Evolutionary conservation across 2,329 filamentous ascomycete species (phyloP).

Genomic region (Eutypa lata): DNA sequence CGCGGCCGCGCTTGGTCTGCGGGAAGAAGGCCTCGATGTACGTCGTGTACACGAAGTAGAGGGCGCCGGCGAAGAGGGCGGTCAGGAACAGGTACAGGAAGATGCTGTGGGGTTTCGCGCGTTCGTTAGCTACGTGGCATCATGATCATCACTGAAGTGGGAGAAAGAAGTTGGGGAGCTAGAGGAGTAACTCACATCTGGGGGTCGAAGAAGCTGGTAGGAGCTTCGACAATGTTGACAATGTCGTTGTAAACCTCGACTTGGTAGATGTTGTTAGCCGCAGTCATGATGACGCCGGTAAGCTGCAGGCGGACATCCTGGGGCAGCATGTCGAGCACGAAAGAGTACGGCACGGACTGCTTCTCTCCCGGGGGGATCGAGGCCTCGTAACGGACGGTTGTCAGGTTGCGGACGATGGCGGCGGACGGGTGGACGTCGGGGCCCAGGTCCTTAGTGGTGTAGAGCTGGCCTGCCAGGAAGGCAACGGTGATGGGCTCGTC

Average conservation of each 20-base stretch:
- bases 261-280: slow-evolving; percentile 68
- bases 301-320: slow-evolving; percentile 82
- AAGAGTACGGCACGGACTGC: slow-evolving; percentile 75
- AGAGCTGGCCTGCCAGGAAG: slow-evolving; percentile 74
- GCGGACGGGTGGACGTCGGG: slow-evolving; percentile 44
- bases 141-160: slow-evolving; percentile 24
- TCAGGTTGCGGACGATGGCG: slow-evolving; percentile 79
- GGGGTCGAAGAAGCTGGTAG: slow-evolving; percentile 88
- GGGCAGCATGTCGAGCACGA: slow-evolving; percentile 87
- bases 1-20: slow-evolving; percentile 69
- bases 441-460: slow-evolving; percentile 51
- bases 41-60: slow-evolving; percentile 97
- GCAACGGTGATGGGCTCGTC: slow-evolving; percentile 68
- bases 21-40: slow-evolving; percentile 97
- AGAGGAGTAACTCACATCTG: slow-evolving; percentile 69
- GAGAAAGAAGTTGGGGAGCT: slow-evolving; percentile 37
- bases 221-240: slow-evolving; percentile 84
- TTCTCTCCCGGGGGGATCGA: slow-evolving; percentile 73
- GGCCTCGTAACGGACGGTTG: slow-evolving; percentile 69
- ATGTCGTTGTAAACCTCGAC: slow-evolving; percentile 77
- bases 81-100: slow-evolving; percentile 95
- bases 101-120: slow-evolving; percentile 56
- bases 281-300: slow-evolving; percentile 67
- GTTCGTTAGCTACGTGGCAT: slow-evolving; percentile 25
- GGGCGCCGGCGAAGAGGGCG: slow-evolving; percentile 71